phyloP scores from a whole-genome alignment of 106 monocot genomes.

The Vanilla planifolia region DNA sequence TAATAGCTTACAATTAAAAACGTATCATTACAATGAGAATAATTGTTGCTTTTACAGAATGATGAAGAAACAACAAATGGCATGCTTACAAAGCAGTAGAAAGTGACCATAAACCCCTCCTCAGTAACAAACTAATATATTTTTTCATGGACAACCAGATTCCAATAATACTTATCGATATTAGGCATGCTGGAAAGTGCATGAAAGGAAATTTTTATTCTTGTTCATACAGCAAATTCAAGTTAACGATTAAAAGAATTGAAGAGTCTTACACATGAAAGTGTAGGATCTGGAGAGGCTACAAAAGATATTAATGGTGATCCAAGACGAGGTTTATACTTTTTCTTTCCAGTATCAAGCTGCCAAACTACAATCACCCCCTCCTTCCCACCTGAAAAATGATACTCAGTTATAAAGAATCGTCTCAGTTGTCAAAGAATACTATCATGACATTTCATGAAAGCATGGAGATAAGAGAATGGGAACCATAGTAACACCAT shows the following conservation, averaged over 20 bases:
- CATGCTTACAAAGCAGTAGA: no score
- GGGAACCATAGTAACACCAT: no score
- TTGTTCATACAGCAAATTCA: background rate
- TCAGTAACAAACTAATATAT: background rate
- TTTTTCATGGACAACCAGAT: no score
- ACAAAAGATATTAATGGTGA: slow-evolving; percentile 71
- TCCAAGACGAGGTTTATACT: slow-evolving; percentile 73
- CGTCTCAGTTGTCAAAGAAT: background rate
- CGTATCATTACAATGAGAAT: no score
- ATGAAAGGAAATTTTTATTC: background rate
- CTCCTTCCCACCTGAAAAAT: slow-evolving; percentile 73
- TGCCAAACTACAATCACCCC: slow-evolving; percentile 98
- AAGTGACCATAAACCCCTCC: no score
- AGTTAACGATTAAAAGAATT: background rate
- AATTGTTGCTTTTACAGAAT: no score
- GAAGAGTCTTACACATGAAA: slow-evolving; percentile 71
- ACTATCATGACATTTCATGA: background rate
- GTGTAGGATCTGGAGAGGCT: slow-evolving; percentile 64
- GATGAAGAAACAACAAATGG: no score
- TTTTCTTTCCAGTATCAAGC: slow-evolving; percentile 86
- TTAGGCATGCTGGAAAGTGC: background rate
- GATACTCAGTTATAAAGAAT: background rate
- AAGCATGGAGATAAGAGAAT: no score
- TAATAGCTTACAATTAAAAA: no score
- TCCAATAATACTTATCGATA: background rate